phyloP scores from a whole-genome alignment of 2,329 filamentous ascomycete genomes.

The Chalara sp. region DNA sequence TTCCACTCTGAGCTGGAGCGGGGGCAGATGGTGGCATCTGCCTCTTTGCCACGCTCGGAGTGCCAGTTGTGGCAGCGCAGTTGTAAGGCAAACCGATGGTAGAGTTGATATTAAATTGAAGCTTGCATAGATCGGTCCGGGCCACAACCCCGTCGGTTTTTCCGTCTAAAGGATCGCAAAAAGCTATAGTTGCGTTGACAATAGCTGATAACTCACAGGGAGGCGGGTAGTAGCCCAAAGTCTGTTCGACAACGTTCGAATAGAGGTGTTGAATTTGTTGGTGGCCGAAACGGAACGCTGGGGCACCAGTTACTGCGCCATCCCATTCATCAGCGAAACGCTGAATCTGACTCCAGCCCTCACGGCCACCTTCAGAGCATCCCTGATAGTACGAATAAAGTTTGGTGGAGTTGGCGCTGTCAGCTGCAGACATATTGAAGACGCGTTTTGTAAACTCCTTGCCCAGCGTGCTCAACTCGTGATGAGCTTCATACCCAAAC shows the following conservation, averaged over 20 bases:
- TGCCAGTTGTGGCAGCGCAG: slow-evolving; percentile 27
- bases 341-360: slow-evolving; percentile 41
- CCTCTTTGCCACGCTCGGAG: slow-evolving; percentile 1
- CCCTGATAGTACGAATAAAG: slow-evolving; percentile 26
- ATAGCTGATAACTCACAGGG: slow-evolving; percentile 43
- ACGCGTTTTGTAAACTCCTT: slow-evolving; percentile 37
- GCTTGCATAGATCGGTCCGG: slow-evolving; percentile 39
- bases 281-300: slow-evolving; percentile 38
- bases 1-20: slow-evolving; percentile 16
- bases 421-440: slow-evolving; percentile 26
- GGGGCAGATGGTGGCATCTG: slow-evolving; percentile 1
- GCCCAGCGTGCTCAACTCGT: slow-evolving; percentile 33
- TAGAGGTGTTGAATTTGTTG: slow-evolving; percentile 38
- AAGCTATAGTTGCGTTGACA: slow-evolving; percentile 45
- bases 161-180: slow-evolving; percentile 50
- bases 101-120: slow-evolving; percentile 38
- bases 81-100: slow-evolving; percentile 40
- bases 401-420: slow-evolving; percentile 3
- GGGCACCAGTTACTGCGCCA: slow-evolving; percentile 38
- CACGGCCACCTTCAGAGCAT: slow-evolving; percentile 41
- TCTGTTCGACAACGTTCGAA: slow-evolving; percentile 32
- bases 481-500: slow-evolving; percentile 32
- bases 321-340: slow-evolving; percentile 35
- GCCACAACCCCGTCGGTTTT: slow-evolving; percentile 46
- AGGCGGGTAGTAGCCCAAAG: slow-evolving; percentile 34